Percentiles rank a stretch among this genome's conserved stretches.
phyloP scores from a whole-genome alignment of 805 yeast species.

The Metschnikowia rubicola region DNA sequence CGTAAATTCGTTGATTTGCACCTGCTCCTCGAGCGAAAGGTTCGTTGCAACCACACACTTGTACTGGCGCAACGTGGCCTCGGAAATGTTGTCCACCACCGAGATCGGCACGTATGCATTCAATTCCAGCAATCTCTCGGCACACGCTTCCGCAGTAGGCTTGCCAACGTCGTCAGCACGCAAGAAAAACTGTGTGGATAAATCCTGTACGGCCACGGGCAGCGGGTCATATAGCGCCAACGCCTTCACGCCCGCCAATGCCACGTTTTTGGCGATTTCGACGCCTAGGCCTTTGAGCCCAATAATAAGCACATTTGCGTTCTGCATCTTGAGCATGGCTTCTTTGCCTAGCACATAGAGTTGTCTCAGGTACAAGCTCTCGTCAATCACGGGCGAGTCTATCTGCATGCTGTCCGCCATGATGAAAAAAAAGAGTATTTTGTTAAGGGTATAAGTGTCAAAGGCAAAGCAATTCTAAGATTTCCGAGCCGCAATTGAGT shows the following conservation, averaged over 20 bases:
- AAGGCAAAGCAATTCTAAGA: too few relatives aligned
- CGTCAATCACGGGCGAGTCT: slow-evolving; percentile 66
- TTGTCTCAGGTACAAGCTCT: slow-evolving; percentile 93
- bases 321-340: slow-evolving; percentile 96
- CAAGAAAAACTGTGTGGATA: slow-evolving; percentile 88
- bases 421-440: neutral
- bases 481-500: too few relatives aligned
- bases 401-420: slow-evolving; percentile 36
- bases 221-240: slow-evolving; percentile 80
- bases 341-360: slow-evolving; percentile 95
- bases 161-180: slow-evolving; percentile 69
- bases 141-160: slow-evolving; percentile 71
- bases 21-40: slow-evolving; percentile 64
- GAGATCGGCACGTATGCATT: slow-evolving; percentile 88
- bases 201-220: slow-evolving; percentile 61
- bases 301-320: slow-evolving; percentile 84
- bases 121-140: slow-evolving; percentile 68
- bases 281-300: slow-evolving; percentile 93
- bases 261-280: slow-evolving; percentile 95
- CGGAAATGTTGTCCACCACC: slow-evolving; percentile 54
- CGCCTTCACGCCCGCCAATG: slow-evolving; percentile 95
- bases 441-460: neutral
- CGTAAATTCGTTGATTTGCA: slow-evolving; percentile 69
- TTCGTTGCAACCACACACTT: slow-evolving; percentile 88
- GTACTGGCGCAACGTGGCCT: slow-evolving; percentile 51